These are phyloP conservation scores for Protomyces inundatus DNA, from an alignment of 1,139 yeast species.

Conservation along the genomic window DNA sequence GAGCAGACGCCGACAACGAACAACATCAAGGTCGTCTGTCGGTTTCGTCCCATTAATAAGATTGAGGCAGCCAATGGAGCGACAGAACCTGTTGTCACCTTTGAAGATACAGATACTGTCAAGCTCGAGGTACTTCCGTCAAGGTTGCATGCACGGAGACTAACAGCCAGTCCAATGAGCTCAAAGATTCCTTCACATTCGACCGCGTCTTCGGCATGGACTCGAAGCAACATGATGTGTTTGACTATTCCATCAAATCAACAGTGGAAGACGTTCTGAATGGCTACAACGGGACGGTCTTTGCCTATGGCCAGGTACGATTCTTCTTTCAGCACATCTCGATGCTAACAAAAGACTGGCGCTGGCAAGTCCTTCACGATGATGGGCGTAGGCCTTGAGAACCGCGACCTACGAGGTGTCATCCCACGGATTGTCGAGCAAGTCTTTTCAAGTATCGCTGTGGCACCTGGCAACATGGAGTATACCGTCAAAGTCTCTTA, in stretches of 20 bases:
- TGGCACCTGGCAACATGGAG: slow-evolving; percentile 52
- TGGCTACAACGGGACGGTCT: slow-evolving; percentile 79
- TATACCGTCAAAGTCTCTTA: slow-evolving; percentile 66
- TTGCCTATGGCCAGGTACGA: slow-evolving; percentile 69
- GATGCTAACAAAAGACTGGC: slow-evolving; percentile 49
- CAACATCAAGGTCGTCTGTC: slow-evolving; percentile 47
- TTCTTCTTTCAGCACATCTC: background rate
- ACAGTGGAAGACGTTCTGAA: slow-evolving; percentile 56
- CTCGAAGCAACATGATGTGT: slow-evolving; percentile 56
- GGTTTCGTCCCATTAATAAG: slow-evolving; percentile 52
- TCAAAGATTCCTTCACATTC: slow-evolving; percentile 50
- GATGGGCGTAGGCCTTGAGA: slow-evolving; percentile 59
- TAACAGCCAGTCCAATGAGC: slow-evolving; percentile 36
- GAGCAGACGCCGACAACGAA: background rate
- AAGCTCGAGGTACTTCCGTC: slow-evolving; percentile 20
- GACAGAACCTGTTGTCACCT: slow-evolving; percentile 35
- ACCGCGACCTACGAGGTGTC: slow-evolving; percentile 49
- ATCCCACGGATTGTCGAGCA: slow-evolving; percentile 69
- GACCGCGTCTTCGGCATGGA: slow-evolving; percentile 58
- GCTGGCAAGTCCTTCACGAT: slow-evolving; percentile 82
- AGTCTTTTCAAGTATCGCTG: slow-evolving; percentile 55
- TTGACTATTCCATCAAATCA: slow-evolving; percentile 53
- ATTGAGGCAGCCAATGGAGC: slow-evolving; percentile 37
- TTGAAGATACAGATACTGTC: slow-evolving; percentile 38
- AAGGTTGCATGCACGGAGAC: background rate